These are phyloP conservation scores for Gracilariopsis chorda DNA, from an alignment of 23 red algal genomes.

Conservation along the genomic window DNA sequence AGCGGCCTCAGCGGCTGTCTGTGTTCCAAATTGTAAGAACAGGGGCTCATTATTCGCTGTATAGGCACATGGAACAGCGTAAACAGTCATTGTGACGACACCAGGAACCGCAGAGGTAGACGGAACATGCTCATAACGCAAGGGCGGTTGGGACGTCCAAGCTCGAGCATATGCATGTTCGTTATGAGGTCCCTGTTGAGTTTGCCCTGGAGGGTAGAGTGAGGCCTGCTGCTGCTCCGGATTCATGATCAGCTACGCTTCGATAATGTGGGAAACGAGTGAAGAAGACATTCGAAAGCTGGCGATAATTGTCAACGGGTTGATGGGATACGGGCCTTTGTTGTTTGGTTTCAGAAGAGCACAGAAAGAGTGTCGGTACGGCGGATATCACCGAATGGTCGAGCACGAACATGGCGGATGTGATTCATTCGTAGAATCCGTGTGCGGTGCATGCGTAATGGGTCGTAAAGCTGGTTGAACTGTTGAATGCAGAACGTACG, in stretches of 20 bases:
- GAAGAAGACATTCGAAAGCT: too few relatives aligned
- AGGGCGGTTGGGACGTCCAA: background rate
- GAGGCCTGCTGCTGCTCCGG: background rate
- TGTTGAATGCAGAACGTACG: background rate
- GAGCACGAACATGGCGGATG: background rate
- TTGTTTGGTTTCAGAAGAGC: background rate
- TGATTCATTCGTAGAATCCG: background rate
- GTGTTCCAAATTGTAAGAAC: conserved; percentile 24
- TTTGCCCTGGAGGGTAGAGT: background rate
- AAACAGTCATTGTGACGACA: conserved; percentile 17
- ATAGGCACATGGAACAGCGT: conserved; percentile 14
- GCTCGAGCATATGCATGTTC: background rate
- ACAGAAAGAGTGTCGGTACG: background rate
- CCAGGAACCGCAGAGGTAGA: background rate
- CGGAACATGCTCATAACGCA: background rate
- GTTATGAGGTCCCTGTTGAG: background rate
- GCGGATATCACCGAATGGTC: background rate
- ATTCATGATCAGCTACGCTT: background rate
- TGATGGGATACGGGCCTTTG: too few relatives aligned
- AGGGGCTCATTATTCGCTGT: conserved; percentile 40
- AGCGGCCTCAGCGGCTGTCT: conserved; percentile 2
- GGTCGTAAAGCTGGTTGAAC: background rate
- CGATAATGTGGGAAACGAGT: too few relatives aligned
- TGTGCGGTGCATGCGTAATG: background rate
- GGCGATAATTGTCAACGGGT: too few relatives aligned